Conservation (phyloP, 306 rosid species). For the Acacia crassicarpa region DNA sequence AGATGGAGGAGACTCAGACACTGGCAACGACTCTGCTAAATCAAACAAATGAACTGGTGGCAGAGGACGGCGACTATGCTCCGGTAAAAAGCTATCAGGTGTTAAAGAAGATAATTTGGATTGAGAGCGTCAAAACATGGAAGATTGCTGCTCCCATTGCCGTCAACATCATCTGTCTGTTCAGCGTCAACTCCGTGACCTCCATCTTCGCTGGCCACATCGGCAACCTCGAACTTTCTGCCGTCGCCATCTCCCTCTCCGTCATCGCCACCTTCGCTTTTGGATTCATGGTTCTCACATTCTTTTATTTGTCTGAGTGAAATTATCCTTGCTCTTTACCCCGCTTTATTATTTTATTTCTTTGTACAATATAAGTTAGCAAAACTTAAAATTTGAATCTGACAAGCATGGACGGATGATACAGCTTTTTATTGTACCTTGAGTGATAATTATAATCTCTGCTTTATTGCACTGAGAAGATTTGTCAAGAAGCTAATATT, state of each 20-base stretch:
- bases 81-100: conserved; percentile 18
- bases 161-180: conserved; percentile 37
- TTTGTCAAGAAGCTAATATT: background rate
- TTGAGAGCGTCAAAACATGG: conserved; percentile 40
- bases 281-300: conserved; percentile 46
- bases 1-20: background rate
- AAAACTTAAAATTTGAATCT: no score
- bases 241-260: conserved; percentile 47
- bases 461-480: background rate
- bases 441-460: background rate
- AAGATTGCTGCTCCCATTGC: conserved; percentile 48
- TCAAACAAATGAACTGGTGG: conserved; percentile 22
- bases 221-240: conserved; percentile 61
- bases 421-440: no score
- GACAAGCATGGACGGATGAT: no score
- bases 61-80: conserved; percentile 29
- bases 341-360: background rate
- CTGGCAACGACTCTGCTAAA: background rate
- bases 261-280: conserved; percentile 51
- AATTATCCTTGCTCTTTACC: background rate
- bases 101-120: conserved; percentile 16
- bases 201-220: conserved; percentile 57
- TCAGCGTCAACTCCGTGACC: conserved; percentile 42
- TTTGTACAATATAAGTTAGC: no score
- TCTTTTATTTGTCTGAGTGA: no score